Base-by-base conservation (phyloP, 169 alveolate species). In the Cryptosporidium meleagridis region DNA sequence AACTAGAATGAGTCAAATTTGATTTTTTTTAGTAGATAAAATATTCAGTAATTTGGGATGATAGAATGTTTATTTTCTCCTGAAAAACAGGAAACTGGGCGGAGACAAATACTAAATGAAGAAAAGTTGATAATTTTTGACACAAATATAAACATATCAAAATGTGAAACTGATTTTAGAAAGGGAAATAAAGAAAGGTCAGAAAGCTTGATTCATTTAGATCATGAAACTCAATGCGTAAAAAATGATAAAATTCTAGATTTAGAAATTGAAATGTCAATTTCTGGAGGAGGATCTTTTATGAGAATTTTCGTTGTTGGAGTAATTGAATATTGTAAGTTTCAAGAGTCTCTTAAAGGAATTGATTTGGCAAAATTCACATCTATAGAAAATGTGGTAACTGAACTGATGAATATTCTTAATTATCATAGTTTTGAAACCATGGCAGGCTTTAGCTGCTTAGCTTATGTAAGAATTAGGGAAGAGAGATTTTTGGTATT, bases 391-490 rank as follows among this genome's bases (percentile, higher is more conserved):
- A n/a, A 37, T 16, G 3, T 65, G 21, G 31, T 80, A 14, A 26
- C n/a, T n/a, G 39, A 59, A 4, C 37, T 80, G 41, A 41, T 80
- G 44, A 1, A 12, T 37, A 52, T 16, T 45, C 31, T 80, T 29
- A 26, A 35, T 29, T 10, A 62, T 16, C 16, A 62, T 61, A 29
- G 18, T 1, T 23, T 23, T 23, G 53, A 80, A 12, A 18, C 59
- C 7, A 33, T 51, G 41, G 18, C 18, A 21, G 89, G 89, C 35
- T 80, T 80, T 65, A 61, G 89, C 26, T 44, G 61, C 39, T 8
- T 65, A 21, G 44, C 23, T 2, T 80, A 80, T 48, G 8, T 62
- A 16, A 62, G 14, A 3, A 39, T 62, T 3, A 80, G 62, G 10
- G 39, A 62, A 48, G 41, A 45, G 26, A 44, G 55, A 65, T 80